Evolutionary conservation across 495 filamentous ascomycete species (phyloP), one percentile per base, ranked within the genome.

Genomic region (Thermochaetoides thermophila): DNA sequence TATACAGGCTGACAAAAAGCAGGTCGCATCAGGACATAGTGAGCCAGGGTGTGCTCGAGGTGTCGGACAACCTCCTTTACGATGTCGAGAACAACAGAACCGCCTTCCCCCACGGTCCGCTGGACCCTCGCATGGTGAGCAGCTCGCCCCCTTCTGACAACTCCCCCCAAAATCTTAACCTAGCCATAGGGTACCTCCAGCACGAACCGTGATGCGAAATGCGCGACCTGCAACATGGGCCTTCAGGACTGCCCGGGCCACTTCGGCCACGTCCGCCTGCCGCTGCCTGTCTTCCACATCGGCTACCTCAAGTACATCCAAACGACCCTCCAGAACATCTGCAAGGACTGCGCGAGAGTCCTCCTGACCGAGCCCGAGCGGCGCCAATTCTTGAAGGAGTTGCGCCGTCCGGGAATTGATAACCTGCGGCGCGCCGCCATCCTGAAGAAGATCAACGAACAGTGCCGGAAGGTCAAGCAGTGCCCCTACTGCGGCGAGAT

Each of bases 221-320:
- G 89, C 55, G 65, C 74, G 34, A 96, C 89, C 14, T 97, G 89
- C 55, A 73, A 78, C 29, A 68, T 76, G 38, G 64, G 68, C 7
- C 60, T 95, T 25, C 67, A 81, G 35, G 65, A 74, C 28, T 97
- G 89, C 53, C 86, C 85, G 40, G 89, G 89, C 16, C 89, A 97
- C 56, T 97, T 95, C 40, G 89, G 89, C 25, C 79, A 93, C 57
- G 75, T 96, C 38, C 71, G 77, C 50, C 69, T 97, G 14, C 82
- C 85, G 6, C 66, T 97, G 8, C 89, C 89, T 4, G 79, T 79
- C 17, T 94, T 95, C 45, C 89, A 96, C 49, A 81, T 96, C 40
- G 89, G 89, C 35, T 97, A 94, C 47, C 76, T 96, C 46, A 86
- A 81, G 47, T 78, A 85, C 41, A 82, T 87, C 26, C 83, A 91